A percentile compares a stretch with the other conserved stretches of the same genome.
Conservation (phyloP, 176 grass and related monocot genomes). For the Tillandsia leiboldiana region DNA sequence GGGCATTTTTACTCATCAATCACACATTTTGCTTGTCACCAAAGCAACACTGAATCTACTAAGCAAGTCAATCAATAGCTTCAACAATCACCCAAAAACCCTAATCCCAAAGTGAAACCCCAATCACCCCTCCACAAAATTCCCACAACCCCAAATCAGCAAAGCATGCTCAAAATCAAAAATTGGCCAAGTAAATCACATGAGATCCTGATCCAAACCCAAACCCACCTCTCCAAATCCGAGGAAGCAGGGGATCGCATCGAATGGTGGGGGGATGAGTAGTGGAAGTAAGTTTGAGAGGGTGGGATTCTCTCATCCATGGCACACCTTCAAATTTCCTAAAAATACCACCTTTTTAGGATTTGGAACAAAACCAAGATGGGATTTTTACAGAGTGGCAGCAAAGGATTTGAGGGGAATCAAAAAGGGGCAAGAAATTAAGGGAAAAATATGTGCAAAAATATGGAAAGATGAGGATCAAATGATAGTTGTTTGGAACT, state of each 20-base stretch:
- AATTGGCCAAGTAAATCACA: constrained; percentile 4
- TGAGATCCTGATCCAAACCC: constrained; percentile 5
- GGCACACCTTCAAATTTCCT: neutral
- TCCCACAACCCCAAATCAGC: neutral
- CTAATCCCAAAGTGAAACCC: neutral
- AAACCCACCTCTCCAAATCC: constrained; percentile 78
- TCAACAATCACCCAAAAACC: neutral
- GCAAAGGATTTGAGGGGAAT: too few species aligned
- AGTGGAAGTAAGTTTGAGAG: constrained; percentile 55
- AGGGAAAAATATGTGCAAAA: too few species aligned
- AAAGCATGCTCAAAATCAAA: neutral
- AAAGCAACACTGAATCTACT: neutral
- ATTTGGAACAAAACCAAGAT: too few species aligned
- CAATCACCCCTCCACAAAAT: neutral
- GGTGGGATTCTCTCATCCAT: constrained; percentile 92
- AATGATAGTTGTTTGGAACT: too few species aligned
- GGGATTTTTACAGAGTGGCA: too few species aligned
- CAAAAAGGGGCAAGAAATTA: too few species aligned
- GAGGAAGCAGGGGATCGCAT: constrained; percentile 80
- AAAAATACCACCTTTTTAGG: too few species aligned
- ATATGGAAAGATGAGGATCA: too few species aligned
- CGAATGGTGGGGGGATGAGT: constrained; percentile 76
- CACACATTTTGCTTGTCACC: neutral
- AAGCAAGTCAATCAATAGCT: neutral
- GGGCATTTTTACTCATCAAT: neutral